Percentiles rank a stretch among this genome's conserved stretches.
Conservation (phyloP, 257 asterid genomes). For the Fraxinus excelsior region DNA sequence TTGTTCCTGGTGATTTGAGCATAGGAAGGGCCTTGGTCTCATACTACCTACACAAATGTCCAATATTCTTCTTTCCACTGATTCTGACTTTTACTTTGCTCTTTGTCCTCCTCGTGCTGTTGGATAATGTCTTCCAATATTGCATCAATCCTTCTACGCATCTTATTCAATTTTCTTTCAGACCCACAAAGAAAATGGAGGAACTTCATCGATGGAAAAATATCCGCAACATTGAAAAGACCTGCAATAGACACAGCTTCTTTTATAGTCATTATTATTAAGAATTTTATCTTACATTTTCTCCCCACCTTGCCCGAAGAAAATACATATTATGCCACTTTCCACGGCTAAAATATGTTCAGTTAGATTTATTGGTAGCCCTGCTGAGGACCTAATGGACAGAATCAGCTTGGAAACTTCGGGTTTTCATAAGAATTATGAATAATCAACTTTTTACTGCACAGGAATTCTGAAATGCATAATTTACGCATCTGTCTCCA, state of each 20-base stretch:
- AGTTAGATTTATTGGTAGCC: slow-evolving; percentile 17
- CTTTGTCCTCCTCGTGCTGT: slow-evolving; percentile 20
- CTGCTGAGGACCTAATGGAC: neutral
- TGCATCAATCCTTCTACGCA: slow-evolving; percentile 25
- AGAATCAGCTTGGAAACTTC: slow-evolving; percentile 20
- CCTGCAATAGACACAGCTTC: slow-evolving; percentile 26
- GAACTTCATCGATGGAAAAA: slow-evolving; percentile 32
- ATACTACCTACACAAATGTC: slow-evolving; percentile 21
- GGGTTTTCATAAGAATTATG: slow-evolving; percentile 21
- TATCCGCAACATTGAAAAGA: slow-evolving; percentile 28
- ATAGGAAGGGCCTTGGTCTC: slow-evolving; percentile 18
- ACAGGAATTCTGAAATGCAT: slow-evolving; percentile 26
- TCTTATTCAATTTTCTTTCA: slow-evolving; percentile 19
- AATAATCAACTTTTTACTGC: slow-evolving; percentile 22
- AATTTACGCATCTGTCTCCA: slow-evolving; percentile 41
- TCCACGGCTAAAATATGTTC: slow-evolving; percentile 1
- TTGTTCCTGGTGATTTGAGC: slow-evolving; percentile 30
- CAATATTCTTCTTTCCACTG: slow-evolving; percentile 25
- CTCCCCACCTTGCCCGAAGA: slow-evolving; percentile 29
- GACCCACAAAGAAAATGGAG: slow-evolving; percentile 34
- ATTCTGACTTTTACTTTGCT: neutral
- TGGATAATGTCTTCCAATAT: slow-evolving; percentile 32
- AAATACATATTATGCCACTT: slow-evolving; percentile 20
- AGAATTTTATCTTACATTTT: slow-evolving; percentile 13
- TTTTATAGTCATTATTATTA: slow-evolving; percentile 26